These are phyloP conservation scores for Lachancea meyersii DNA, from an alignment of 805 yeast species.

Conservation along the genomic window DNA sequence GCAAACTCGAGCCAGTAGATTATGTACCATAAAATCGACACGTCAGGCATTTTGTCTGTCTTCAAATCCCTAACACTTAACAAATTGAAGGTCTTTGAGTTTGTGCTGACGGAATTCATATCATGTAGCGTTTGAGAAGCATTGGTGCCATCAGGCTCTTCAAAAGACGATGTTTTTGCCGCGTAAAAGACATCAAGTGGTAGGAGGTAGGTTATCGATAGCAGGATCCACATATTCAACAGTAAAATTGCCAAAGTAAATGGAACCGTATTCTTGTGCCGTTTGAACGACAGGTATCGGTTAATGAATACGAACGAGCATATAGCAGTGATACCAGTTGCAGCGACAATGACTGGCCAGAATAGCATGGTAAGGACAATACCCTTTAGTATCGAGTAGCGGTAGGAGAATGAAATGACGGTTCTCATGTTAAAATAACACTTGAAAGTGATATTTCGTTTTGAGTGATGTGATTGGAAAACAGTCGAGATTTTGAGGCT, in stretches of 20 bases:
- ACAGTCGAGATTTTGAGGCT: no score
- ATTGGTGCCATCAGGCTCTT: background rate
- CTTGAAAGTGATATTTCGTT: no score
- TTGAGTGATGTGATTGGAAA: background rate
- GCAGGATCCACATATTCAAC: conserved; percentile 24
- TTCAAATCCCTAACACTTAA: background rate
- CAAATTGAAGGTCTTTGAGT: background rate
- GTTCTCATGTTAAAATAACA: no score
- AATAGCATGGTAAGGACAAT: conserved; percentile 1
- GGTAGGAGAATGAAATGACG: background rate
- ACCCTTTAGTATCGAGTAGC: background rate
- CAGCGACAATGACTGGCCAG: conserved; percentile 6
- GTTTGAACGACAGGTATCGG: conserved; percentile 26
- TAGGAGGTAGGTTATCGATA: conserved; percentile 26
- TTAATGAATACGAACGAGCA: conserved; percentile 21
- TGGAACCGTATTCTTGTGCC: conserved; percentile 24
- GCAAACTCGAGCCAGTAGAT: conserved; percentile 30
- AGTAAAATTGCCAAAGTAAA: conserved; percentile 18
- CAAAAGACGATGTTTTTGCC: conserved; percentile 4
- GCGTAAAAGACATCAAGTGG: conserved; percentile 27
- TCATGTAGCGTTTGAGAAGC: background rate
- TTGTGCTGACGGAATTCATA: background rate
- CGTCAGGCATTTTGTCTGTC: conserved; percentile 9
- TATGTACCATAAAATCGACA: conserved; percentile 21
- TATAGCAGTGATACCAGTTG: conserved; percentile 4